Conservation (phyloP, 192 early-diverging fungal genomes). For the Haplosporangium gracile region DNA sequence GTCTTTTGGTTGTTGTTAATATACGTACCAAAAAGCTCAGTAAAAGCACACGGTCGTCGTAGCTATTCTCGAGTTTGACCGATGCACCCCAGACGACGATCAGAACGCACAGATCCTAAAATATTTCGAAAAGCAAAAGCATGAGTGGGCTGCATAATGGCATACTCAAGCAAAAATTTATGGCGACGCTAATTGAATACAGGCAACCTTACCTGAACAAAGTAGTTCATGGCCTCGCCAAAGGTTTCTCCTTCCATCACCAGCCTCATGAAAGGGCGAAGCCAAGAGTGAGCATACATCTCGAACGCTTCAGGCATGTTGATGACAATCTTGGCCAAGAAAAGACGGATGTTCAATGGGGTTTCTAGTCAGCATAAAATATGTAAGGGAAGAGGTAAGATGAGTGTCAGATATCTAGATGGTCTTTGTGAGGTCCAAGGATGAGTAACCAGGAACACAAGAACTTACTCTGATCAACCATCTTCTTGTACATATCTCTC, state of each 20-base stretch:
- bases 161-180: not conserved
- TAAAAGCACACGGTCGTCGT: slow-evolving; percentile 58
- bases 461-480: slow-evolving; percentile 55
- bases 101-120: slow-evolving; percentile 75
- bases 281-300: slow-evolving; percentile 70
- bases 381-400: not conserved
- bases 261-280: slow-evolving; percentile 69
- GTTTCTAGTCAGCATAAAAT: slow-evolving; percentile 44
- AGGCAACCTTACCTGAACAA: slow-evolving; percentile 68
- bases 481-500: slow-evolving; percentile 65
- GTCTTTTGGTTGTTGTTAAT: not conserved
- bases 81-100: slow-evolving; percentile 74
- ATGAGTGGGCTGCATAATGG: not conserved
- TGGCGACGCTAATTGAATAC: not conserved
- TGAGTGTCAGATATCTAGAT: not conserved
- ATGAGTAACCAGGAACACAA: not conserved
- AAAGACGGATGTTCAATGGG: slow-evolving; percentile 69
- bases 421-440: no score
- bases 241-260: slow-evolving; percentile 63
- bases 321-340: slow-evolving; percentile 75
- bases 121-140: not conserved
- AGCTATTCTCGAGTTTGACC: slow-evolving; percentile 35
- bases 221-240: slow-evolving; percentile 76
- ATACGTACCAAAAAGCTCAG: slow-evolving; percentile 60
- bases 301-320: slow-evolving; percentile 75